Percentiles rank a stretch among this genome's conserved stretches.
These are phyloP conservation scores for Colletotrichum sp. DNA, from an alignment of 2,329 filamentous ascomycete genomes.

Conservation along the genomic window DNA sequence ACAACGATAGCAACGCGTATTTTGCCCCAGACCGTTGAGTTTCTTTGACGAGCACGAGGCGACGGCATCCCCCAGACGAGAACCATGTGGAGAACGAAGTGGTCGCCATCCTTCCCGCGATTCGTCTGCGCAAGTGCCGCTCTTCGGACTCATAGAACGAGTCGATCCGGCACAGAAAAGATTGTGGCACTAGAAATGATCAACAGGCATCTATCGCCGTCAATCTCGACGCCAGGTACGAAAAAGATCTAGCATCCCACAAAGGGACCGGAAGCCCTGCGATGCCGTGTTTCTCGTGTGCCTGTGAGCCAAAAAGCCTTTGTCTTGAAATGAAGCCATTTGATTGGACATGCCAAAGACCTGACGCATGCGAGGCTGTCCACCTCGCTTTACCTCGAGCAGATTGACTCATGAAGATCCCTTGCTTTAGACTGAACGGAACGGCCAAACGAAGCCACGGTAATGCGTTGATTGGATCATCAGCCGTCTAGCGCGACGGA, in stretches of 20 bases:
- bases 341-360: background rate
- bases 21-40: background rate
- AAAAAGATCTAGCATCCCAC: background rate
- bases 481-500: background rate
- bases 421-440: background rate
- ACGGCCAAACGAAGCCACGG: background rate
- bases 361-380: background rate
- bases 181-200: background rate
- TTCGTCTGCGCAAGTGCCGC: background rate
- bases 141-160: background rate
- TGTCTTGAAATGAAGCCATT: background rate
- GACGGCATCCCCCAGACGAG: background rate
- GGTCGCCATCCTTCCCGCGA: background rate
- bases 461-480: background rate
- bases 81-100: background rate
- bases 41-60: background rate
- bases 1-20: background rate
- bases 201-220: background rate
- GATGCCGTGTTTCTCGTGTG: background rate
- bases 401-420: background rate
- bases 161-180: background rate
- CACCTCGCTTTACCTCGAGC: background rate
- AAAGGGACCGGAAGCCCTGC: background rate
- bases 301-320: background rate
- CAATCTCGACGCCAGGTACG: background rate